These are phyloP conservation scores for Capronia epimyces DNA, from an alignment of 2,329 filamentous ascomycete genomes.

Conservation along the genomic window DNA sequence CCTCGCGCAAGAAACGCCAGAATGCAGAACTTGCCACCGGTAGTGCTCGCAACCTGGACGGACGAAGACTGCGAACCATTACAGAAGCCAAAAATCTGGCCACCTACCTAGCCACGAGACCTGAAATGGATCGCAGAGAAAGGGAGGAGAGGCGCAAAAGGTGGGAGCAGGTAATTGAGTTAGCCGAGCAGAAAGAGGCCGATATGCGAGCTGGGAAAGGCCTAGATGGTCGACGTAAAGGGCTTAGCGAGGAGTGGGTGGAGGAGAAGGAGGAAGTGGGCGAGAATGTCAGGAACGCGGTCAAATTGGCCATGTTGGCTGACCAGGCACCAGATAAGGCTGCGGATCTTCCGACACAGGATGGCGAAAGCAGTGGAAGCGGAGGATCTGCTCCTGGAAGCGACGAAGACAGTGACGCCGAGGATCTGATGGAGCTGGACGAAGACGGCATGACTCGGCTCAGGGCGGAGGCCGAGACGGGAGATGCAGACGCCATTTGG, in stretches of 20 bases:
- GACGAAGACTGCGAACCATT: conserved; percentile 80
- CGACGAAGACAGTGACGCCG: conserved; percentile 37
- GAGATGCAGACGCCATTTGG: conserved; percentile 29
- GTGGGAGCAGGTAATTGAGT: conserved; percentile 83
- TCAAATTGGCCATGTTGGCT: conserved; percentile 66
- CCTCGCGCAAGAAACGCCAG: conserved; percentile 76
- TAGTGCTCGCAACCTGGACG: conserved; percentile 89
- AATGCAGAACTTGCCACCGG: conserved; percentile 55
- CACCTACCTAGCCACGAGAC: conserved; percentile 90
- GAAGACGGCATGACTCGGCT: conserved; percentile 26
- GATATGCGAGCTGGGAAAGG: conserved; percentile 67
- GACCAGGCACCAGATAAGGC: conserved; percentile 38
- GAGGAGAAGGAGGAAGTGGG: conserved; percentile 88
- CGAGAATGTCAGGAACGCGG: conserved; percentile 74
- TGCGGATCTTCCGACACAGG: conserved; percentile 37
- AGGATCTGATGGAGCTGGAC: conserved; percentile 30
- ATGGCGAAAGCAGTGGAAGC: conserved; percentile 36
- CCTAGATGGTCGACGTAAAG: conserved; percentile 51
- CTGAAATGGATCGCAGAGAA: conserved; percentile 93
- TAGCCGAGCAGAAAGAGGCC: conserved; percentile 74
- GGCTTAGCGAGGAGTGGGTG: conserved; percentile 78
- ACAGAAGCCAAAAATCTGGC: conserved; percentile 93
- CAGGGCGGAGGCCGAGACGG: conserved; percentile 25
- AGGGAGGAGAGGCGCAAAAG: conserved; percentile 77
- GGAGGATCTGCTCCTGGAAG: conserved; percentile 34